A percentile compares a stretch with the other conserved stretches of the same genome.
Evolutionary conservation across 345 rosid genomes (phyloP).

Genomic region (Mercurialis annua): DNA sequence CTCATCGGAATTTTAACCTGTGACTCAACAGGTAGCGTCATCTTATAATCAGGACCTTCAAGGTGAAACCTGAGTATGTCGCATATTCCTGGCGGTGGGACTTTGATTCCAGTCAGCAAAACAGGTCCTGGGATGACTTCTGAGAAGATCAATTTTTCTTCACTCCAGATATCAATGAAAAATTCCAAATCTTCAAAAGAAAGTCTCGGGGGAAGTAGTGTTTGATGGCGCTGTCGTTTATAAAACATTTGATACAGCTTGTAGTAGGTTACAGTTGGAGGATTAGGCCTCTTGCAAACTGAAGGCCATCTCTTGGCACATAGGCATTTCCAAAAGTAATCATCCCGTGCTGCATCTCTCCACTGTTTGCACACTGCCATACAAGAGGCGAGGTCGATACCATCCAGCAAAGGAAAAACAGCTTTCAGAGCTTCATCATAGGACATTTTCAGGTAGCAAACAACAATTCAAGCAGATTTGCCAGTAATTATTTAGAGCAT

Average conservation of each 20-base stretch:
- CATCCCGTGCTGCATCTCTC: constrained; percentile 74
- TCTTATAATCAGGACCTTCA: constrained; percentile 55
- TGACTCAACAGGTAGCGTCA: constrained; percentile 76
- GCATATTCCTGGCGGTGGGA: constrained; percentile 42
- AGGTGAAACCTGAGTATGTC: constrained; percentile 48
- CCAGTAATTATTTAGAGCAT: constrained; percentile 18
- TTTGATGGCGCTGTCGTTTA: constrained; percentile 43
- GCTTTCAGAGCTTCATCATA: constrained; percentile 67
- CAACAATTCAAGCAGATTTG: constrained; percentile 4
- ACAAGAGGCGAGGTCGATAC: constrained; percentile 69
- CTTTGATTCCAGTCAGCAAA: constrained; percentile 54
- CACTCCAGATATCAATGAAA: constrained; percentile 84
- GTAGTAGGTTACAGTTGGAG: constrained; percentile 62
- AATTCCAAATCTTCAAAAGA: constrained; percentile 76
- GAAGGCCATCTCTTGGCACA: constrained; percentile 96
- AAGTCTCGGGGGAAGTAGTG: constrained; percentile 67
- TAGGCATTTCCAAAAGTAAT: constrained; percentile 86
- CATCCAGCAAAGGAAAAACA: constrained; percentile 79
- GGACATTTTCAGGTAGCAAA: constrained; percentile 42
- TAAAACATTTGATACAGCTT: constrained; percentile 63
- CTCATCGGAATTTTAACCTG: constrained; percentile 52
- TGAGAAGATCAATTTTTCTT: constrained; percentile 61
- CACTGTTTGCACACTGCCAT: constrained; percentile 78
- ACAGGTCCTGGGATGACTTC: constrained; percentile 67
- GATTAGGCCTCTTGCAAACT: constrained; percentile 61